A percentile compares a stretch with the other conserved stretches of the same genome.
phyloP scores from a whole-genome alignment of 139 green algal genomes.

The Chlorella sorokiniana region DNA sequence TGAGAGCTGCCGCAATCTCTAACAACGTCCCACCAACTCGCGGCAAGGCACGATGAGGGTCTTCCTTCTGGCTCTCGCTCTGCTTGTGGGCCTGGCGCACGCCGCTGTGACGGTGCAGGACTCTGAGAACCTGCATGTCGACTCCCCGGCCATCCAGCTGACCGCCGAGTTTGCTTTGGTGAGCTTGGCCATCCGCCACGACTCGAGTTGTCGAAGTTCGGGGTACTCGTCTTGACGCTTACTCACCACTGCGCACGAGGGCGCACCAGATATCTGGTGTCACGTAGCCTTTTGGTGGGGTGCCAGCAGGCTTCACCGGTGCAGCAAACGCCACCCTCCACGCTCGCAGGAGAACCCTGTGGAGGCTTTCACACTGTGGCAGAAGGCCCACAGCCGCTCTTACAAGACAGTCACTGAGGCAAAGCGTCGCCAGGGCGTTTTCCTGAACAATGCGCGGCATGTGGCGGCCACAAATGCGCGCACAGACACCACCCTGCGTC shows the following conservation, averaged over 20 bases:
- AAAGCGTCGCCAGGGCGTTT: constrained; percentile 12
- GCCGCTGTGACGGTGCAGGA: not conserved
- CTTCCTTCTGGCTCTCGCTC: not conserved
- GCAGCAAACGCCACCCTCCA: not conserved
- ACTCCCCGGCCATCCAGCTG: not conserved
- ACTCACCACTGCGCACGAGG: too few species aligned
- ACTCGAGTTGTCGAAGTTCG: not conserved
- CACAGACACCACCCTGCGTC: constrained; percentile 42
- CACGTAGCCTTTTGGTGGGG: too few species aligned
- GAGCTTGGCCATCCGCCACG: not conserved
- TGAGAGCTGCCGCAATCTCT: too few species aligned
- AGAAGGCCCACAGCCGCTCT: constrained; percentile 9
- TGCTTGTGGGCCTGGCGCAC: not conserved
- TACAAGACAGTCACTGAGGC: constrained; percentile 37
- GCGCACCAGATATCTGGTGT: too few species aligned
- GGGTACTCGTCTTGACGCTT: too few species aligned
- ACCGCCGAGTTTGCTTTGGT: constrained; percentile 33
- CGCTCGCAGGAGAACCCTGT: constrained; percentile 40
- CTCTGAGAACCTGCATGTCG: constrained; percentile 8
- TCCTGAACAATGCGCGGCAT: constrained; percentile 36
- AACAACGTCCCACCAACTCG: too few species aligned
- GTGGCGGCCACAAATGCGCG: constrained; percentile 46
- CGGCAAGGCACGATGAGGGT: too few species aligned
- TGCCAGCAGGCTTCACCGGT: too few species aligned
- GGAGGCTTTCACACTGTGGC: constrained; percentile 37